Evolutionary conservation across 2,329 filamentous ascomycete genomes (phyloP).

Genomic region (Cordyceps militaris): DNA sequence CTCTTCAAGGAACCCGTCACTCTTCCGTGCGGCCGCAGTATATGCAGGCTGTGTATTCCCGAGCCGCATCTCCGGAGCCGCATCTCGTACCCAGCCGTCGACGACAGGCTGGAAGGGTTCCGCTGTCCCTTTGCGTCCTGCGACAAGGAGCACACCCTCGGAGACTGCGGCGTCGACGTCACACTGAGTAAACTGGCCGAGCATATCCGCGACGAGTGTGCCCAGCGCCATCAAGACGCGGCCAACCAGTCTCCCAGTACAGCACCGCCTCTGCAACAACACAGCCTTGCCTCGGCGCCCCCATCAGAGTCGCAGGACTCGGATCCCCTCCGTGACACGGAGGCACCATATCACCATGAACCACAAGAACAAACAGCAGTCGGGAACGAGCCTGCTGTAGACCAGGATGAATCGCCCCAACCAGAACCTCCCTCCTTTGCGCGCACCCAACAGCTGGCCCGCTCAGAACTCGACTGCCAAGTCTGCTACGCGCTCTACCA

Average conservation of each 20-base stretch:
- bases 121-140: constrained; percentile 66
- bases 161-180: constrained; percentile 72
- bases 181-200: constrained; percentile 65
- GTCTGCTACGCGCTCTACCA: constrained; percentile 78
- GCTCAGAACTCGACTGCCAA: constrained; percentile 76
- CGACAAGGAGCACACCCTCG: constrained; percentile 62
- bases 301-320: neutral
- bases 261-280: neutral
- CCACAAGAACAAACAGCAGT: neutral
- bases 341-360: neutral
- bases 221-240: neutral
- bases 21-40: constrained; percentile 71
- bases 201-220: constrained; percentile 48
- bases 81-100: constrained; percentile 69
- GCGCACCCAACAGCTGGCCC: constrained; percentile 52
- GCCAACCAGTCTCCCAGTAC: neutral
- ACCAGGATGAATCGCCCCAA: neutral
- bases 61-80: constrained; percentile 55
- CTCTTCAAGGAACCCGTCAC: constrained; percentile 64
- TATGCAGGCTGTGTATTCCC: constrained; percentile 72
- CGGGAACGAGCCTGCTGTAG: too few relatives aligned
- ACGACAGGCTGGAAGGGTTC: constrained; percentile 62
- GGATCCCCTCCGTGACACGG: neutral
- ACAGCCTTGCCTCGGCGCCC: neutral
- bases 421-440: constrained; percentile 29